phyloP scores from a whole-genome alignment of 2,329 filamentous ascomycete species.

The Alternaria brassicae region DNA sequence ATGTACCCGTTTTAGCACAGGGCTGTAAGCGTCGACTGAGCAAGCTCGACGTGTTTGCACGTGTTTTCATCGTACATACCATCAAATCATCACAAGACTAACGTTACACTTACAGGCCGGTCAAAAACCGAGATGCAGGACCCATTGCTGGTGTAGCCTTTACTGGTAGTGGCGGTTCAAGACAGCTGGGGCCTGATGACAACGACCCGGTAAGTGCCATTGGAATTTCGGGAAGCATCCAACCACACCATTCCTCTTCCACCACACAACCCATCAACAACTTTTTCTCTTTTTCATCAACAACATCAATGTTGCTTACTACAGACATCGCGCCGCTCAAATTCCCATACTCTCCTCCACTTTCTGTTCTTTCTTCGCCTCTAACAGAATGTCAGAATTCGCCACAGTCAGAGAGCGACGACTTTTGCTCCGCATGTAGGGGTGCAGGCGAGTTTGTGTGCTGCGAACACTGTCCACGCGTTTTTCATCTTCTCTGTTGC shows the following conservation, averaged over 20 bases:
- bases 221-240: constrained; percentile 54
- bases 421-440: constrained; percentile 86
- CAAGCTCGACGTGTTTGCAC: constrained; percentile 44
- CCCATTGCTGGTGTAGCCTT: constrained; percentile 71
- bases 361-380: constrained; percentile 45
- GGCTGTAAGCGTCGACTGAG: constrained; percentile 38
- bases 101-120: constrained; percentile 63
- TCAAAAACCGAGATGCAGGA: constrained; percentile 73
- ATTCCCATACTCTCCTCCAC: constrained; percentile 47
- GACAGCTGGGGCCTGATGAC: constrained; percentile 66
- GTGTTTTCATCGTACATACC: constrained; percentile 34
- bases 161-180: constrained; percentile 65
- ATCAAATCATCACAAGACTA: constrained; percentile 41
- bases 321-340: constrained; percentile 36
- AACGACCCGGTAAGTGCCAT: constrained; percentile 61
- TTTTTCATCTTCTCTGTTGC: constrained; percentile 89
- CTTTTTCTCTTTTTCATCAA: constrained; percentile 31
- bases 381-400: constrained; percentile 53
- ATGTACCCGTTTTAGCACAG: constrained; percentile 37
- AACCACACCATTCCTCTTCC: constrained; percentile 50
- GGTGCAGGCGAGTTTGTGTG: constrained; percentile 86
- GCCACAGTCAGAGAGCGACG: constrained; percentile 72
- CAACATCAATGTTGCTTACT: constrained; percentile 46
- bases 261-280: constrained; percentile 46
- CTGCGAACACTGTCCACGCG: constrained; percentile 89